Base-by-base conservation (phyloP, 2,329 filamentous ascomycete genomes). In the Colletotrichum tropicale region DNA sequence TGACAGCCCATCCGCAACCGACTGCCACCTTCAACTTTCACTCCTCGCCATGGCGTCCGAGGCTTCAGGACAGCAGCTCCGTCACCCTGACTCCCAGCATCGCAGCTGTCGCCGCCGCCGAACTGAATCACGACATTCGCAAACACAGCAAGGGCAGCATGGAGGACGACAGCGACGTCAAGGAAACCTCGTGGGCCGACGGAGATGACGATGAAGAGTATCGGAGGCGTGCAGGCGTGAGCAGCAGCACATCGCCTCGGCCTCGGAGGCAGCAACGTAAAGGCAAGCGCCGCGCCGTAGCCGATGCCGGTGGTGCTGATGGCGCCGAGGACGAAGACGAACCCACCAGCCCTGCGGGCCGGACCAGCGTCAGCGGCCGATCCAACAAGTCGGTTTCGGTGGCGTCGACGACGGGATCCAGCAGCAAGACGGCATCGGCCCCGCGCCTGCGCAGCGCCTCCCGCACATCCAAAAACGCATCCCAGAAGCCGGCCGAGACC, bases 391-490 rank as follows among this genome's bases (percentile, higher is more conserved):
- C 72, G 9, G 62, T 36, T 6, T 60, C 76, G 18, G 70, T 58
- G 24, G 64, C 52, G 26, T 66, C 76, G 18, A 66, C 76, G 34
- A 60, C 66, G 70, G 66, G 32, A 4, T 74, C 73, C 55, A 68
- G 66, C 56, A 65, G 61, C 75, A 77, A 68, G 69, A 61, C 75
- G 60, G 73, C 71, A 24, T 70, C 77, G 38, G 52, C 67, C 5
- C 75, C 77, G 13, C 67, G 71, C 6, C 77, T 83, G n/a, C 81
- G 82, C 26, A 81, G 80, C 72, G 81, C 81, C 13, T 80, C 82
- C 3, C 81, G 81, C 26, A 79, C 79, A 6, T 81, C 81, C 67
- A 84, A 83, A 75, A 82, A 81, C 75, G 67, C 76, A n/a, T 78
- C 74, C 18, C 70, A 75, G 56, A 79, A 80, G 12, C 77, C 79